Percentiles rank a stretch among this genome's conserved stretches.
Evolutionary conservation across 1,139 yeast species (phyloP).

Genomic region (Eremothecium cymbalariae): DNA sequence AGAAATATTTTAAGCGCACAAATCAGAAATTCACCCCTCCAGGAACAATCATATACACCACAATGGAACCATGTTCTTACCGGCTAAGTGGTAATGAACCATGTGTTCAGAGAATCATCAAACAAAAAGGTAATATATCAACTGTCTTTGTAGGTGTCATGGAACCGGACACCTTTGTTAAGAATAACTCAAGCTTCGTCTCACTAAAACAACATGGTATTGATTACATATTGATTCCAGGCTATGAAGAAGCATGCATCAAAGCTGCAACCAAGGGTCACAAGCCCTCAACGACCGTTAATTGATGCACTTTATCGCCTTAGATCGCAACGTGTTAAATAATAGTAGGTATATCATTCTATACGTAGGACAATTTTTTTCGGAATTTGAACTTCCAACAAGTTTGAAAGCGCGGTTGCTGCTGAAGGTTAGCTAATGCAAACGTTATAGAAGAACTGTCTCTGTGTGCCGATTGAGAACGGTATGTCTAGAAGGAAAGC

Average conservation of each 20-base stretch:
- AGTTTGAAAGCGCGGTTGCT: no score
- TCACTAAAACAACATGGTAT: conserved; percentile 50
- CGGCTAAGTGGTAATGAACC: conserved; percentile 87
- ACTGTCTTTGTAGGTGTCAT: conserved; percentile 86
- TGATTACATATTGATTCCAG: conserved; percentile 73
- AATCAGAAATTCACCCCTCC: conserved; percentile 48
- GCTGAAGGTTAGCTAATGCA: no score
- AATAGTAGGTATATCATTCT: no score
- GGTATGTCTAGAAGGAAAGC: conserved; percentile 14
- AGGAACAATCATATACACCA: conserved; percentile 81
- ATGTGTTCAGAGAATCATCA: conserved; percentile 71
- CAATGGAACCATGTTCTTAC: conserved; percentile 96
- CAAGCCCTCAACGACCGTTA: no score
- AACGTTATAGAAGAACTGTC: no score
- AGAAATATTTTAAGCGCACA: conserved; percentile 48
- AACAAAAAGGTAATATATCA: conserved; percentile 42
- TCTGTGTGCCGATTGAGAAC: no score
- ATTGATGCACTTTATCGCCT: no score
- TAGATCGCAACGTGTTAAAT: no score
- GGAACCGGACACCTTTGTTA: conserved; percentile 85
- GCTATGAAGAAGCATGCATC: conserved; percentile 67
- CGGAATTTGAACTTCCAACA: no score
- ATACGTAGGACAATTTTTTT: no score
- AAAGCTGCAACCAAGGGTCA: conserved; percentile 63
- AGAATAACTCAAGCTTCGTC: conserved; percentile 57